These are phyloP conservation scores for Aleurites moluccanus DNA, from an alignment of 441 rosid genomes.

Conservation along the genomic window DNA sequence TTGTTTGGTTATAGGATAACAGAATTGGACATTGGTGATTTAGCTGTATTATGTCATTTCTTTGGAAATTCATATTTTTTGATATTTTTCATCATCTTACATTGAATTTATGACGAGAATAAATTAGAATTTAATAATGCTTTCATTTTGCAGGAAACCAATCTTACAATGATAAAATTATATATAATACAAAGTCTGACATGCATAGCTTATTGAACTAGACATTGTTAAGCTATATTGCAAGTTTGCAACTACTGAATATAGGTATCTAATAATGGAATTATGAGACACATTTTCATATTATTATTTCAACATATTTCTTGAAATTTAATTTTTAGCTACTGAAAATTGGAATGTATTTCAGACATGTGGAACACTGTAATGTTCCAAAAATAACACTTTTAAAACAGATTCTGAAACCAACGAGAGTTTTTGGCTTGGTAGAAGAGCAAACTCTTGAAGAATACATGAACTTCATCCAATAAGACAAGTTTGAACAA, in stretches of 20 bases:
- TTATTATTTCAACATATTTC: neutral
- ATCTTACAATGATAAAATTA: too few relatives aligned
- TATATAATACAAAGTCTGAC: neutral
- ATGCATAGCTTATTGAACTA: neutral
- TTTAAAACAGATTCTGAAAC: constrained; percentile 75
- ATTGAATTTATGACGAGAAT: neutral
- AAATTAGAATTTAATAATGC: neutral
- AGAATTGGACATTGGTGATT: constrained; percentile 92
- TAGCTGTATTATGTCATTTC: constrained; percentile 86
- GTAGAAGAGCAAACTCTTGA: constrained; percentile 34
- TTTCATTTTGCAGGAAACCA: neutral
- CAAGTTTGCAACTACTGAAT: constrained; percentile 98
- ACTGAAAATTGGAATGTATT: neutral
- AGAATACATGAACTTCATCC: neutral
- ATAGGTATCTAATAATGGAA: constrained; percentile 47
- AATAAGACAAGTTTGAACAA: neutral
- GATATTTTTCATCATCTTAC: constrained; percentile 37
- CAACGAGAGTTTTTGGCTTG: constrained; percentile 48
- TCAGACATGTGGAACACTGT: constrained; percentile 95
- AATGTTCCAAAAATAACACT: constrained; percentile 92
- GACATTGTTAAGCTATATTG: constrained; percentile 16
- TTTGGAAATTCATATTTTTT: constrained; percentile 94
- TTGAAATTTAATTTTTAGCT: neutral
- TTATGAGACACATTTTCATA: neutral
- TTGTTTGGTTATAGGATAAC: constrained; percentile 55